Evolutionary conservation across 306 rosid genomes (phyloP).

Genomic region (Medicago ruthenica): DNA sequence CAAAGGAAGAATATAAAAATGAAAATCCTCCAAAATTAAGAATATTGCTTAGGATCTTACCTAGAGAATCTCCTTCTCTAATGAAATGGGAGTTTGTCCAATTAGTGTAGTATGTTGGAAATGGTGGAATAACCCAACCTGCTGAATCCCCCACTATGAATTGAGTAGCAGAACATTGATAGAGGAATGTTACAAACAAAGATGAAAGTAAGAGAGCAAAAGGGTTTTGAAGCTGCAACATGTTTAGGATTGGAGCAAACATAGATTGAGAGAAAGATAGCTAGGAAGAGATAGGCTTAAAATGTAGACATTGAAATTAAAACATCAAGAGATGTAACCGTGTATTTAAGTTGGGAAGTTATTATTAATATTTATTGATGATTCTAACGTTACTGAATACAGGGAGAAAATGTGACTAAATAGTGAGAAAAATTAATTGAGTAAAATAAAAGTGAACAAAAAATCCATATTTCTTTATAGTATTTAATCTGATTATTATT

Average conservation of each 20-base stretch:
- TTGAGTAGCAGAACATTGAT: slow-evolving; percentile 41
- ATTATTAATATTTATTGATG: slow-evolving; percentile 14
- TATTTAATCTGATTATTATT: too few relatives aligned
- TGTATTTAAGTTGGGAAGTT: slow-evolving; percentile 2
- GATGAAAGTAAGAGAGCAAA: slow-evolving; percentile 43
- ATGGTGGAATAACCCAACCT: slow-evolving; percentile 56
- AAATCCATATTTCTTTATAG: too few relatives aligned
- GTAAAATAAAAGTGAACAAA: background rate
- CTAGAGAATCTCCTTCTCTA: slow-evolving; percentile 48
- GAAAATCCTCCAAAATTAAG: slow-evolving; percentile 10
- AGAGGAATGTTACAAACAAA: slow-evolving; percentile 29
- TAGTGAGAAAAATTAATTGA: background rate
- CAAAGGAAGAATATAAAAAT: slow-evolving; percentile 15
- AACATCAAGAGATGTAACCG: slow-evolving; percentile 29
- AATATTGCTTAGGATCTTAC: slow-evolving; percentile 34
- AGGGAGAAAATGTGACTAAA: slow-evolving; percentile 1
- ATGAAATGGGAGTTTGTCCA: slow-evolving; percentile 47
- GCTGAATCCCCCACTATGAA: slow-evolving; percentile 52
- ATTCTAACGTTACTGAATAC: slow-evolving; percentile 38
- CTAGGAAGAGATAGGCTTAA: slow-evolving; percentile 1
- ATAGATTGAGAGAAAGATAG: background rate
- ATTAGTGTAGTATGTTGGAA: slow-evolving; percentile 45
- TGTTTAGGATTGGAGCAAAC: slow-evolving; percentile 35
- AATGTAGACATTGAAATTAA: slow-evolving; percentile 3
- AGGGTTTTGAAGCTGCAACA: slow-evolving; percentile 38